These are phyloP conservation scores for Curvularia sp. DNA, from an alignment of 2,329 filamentous ascomycete species.

Conservation along the genomic window DNA sequence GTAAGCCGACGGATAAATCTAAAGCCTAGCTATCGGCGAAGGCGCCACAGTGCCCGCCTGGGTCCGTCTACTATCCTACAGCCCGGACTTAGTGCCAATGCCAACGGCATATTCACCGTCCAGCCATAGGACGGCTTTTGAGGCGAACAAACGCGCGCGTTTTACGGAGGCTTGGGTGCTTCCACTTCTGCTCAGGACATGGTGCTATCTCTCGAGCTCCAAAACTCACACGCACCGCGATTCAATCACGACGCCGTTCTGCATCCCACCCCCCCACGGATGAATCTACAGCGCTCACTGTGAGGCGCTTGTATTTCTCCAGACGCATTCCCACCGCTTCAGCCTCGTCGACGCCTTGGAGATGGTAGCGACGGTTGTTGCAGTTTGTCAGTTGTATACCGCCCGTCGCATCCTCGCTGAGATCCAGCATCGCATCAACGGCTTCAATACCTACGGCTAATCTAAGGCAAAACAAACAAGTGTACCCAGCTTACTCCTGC, in stretches of 20 bases:
- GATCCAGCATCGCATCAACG: slow-evolving; percentile 52
- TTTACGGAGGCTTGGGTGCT: slow-evolving; percentile 44
- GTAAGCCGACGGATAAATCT: slow-evolving; percentile 43
- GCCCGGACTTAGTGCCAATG: slow-evolving; percentile 36
- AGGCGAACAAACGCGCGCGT: slow-evolving; percentile 41
- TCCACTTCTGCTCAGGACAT: slow-evolving; percentile 38
- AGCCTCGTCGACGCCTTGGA: slow-evolving; percentile 39
- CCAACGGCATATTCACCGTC: slow-evolving; percentile 50
- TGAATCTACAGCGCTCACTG: slow-evolving; percentile 31
- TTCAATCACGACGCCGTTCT: slow-evolving; percentile 39
- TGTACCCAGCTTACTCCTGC: slow-evolving; percentile 27
- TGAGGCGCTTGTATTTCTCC: slow-evolving; percentile 37
- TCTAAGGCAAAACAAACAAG: slow-evolving; percentile 12
- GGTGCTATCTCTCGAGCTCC: slow-evolving; percentile 46
- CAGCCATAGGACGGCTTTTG: slow-evolving; percentile 49
- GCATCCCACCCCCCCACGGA: slow-evolving; percentile 37
- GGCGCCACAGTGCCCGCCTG: slow-evolving; percentile 29
- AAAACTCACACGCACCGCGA: slow-evolving; percentile 41
- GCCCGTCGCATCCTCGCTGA: slow-evolving; percentile 52
- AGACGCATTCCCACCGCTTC: slow-evolving; percentile 35
- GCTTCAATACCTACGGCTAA: slow-evolving; percentile 54
- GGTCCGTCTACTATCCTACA: slow-evolving; percentile 35
- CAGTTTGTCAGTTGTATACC: slow-evolving; percentile 47
- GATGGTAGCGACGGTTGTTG: slow-evolving; percentile 47
- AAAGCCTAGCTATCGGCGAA: slow-evolving; percentile 34